phyloP scores from a whole-genome alignment of 768 basidiomycete species.

The Hericium alpestre region DNA sequence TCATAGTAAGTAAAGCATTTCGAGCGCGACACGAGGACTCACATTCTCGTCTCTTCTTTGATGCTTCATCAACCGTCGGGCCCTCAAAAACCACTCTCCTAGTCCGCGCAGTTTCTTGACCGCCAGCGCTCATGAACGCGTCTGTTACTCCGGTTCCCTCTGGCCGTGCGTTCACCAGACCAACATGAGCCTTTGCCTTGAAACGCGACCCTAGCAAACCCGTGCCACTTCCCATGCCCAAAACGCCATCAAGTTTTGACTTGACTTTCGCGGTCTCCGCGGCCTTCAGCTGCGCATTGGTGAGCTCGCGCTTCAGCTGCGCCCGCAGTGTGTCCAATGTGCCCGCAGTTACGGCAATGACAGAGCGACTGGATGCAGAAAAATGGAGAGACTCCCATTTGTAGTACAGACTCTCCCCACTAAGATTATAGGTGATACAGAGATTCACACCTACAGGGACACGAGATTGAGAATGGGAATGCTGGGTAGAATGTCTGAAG shows the following conservation, averaged over 20 bases:
- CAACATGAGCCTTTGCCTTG: not conserved
- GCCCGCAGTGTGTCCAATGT: not conserved
- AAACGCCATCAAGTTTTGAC: not conserved
- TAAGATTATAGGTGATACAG: slow-evolving; percentile 51
- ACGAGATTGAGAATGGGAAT: not conserved
- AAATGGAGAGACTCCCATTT: slow-evolving; percentile 50
- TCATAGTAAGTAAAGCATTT: not conserved
- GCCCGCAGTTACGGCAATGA: slow-evolving; percentile 7
- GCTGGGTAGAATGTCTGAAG: not conserved
- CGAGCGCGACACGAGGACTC: slow-evolving; percentile 18
- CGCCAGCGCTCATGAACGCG: not conserved
- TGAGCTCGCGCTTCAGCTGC: slow-evolving; percentile 1
- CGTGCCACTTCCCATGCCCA: not conserved
- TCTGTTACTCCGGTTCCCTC: not conserved
- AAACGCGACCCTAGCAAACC: not conserved
- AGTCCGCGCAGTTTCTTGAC: slow-evolving; percentile 3
- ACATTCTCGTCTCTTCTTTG: slow-evolving; percentile 46
- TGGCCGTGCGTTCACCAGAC: not conserved
- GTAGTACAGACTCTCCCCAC: slow-evolving; percentile 43
- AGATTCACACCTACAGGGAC: slow-evolving; percentile 41
- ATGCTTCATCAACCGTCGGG: slow-evolving; percentile 19
- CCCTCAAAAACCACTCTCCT: slow-evolving; percentile 23
- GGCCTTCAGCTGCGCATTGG: not conserved
- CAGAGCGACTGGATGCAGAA: not conserved
- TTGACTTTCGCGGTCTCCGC: not conserved